Base-by-base conservation (phyloP, 441 rosid genomes). In the Euphorbia celastroides region DNA sequence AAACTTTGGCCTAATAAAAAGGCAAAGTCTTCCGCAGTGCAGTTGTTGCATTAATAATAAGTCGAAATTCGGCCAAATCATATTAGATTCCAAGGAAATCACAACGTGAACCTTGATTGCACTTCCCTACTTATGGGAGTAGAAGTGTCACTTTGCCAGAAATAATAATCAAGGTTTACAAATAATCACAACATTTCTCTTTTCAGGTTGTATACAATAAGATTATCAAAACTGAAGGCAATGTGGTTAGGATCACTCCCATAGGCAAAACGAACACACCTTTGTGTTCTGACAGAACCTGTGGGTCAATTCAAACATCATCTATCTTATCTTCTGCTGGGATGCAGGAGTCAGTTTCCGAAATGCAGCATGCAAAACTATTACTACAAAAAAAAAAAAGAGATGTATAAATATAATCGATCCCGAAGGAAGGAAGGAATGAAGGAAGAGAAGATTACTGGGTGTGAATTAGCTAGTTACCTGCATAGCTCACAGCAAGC, bases 301-400 rank as follows among this genome's bases (percentile, higher is more conserved):
- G 69, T 38, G 16, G 2, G 9, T 14, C 11, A 26, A 51, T 17
- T 17, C 36, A 25, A 27, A 52, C 7, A 41, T 1, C 5, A 70
- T 69, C 46, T 74, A 66, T 51, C 71, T 67, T 62, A 69, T 71
- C 82, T 82, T 27, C 12, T 70, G 67, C 36, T 72, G 83, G 62
- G 81, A 64, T 25, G 76, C 64, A 7, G 86, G 85, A 28, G 90
- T 75, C 70, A 92, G 82, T 80, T 92, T 92, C 67, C 97, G 84
- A 60, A 88, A 86, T 38, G 96, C 83, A 19, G 95, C 93, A 70
- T 93, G 99, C 81, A 84, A 69, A 65, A 91, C 70, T 86, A 84
- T 82, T 52, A 80, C 92, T 90, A 75, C 69, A 73, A 60, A 22
- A 23, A n/a, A 41, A 31, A n/a, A 17, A 2, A 57, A 23, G 60